Evolutionary conservation across 2,329 filamentous ascomycete genomes (phyloP), one percentile per base, ranked within the genome.

Genomic region (Tympanopsis confertula): DNA sequence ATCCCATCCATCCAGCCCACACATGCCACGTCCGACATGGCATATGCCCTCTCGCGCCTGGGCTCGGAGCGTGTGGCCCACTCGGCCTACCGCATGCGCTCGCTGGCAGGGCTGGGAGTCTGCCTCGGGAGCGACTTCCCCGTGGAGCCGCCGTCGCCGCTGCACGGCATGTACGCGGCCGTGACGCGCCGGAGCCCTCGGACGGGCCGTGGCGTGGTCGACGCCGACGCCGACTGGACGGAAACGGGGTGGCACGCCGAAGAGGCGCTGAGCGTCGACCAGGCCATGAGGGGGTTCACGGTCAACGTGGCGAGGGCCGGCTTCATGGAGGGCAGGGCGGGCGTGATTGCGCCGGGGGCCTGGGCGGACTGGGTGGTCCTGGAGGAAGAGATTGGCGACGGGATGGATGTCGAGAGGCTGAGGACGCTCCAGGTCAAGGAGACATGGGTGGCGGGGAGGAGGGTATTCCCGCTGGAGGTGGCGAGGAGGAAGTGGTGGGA

Each of bases 331-430:
- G 68, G 64, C 0, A 66, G 63, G 44, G 71, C 73, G 2, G 79
- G 78, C 0, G 60, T 69, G 1, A 78, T 84, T 20, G 55, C 63
- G 38, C 53, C 62, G n/a, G 77, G 75, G 0, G 73, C 71, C 1
- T 74, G 73, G 51, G 80, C 78, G 0, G 80, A 84, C 52, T 84
- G 78, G 78, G 63, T 84, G 3, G 77, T 85, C n/a, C 54, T 84
- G 12, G 77, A 82, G 44, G n/a, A n/a, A n/a, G 52, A 61, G 42
- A 67, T 72, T 33, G 48, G 82, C 0, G 68, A 71, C 38, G 58
- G 48, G 0, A 52, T 71, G 20, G 58, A 63, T 10, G 41, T 69
- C 2, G 74, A 78, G 41, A 61, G 62, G 12, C 46, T 83, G 38
- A 66, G 73, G 18, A 57, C 56, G 4, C 48, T 79, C 5, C 63